Evolutionary conservation across 2,329 filamentous ascomycete genomes (phyloP).

Genomic region (Periconia digitata): DNA sequence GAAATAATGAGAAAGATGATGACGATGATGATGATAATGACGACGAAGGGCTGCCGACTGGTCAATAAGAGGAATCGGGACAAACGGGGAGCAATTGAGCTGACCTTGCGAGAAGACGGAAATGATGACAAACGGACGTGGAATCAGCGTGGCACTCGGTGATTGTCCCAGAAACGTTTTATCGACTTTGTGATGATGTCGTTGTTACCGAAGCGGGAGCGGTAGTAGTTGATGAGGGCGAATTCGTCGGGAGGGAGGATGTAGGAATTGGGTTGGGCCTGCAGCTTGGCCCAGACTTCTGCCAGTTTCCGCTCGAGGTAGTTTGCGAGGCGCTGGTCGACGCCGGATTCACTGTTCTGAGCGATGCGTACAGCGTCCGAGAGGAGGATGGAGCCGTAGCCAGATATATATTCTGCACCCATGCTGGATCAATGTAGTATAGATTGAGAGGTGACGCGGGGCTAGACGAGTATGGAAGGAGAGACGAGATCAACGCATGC

Average conservation of each 20-base stretch:
- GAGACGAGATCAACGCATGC: slow-evolving; percentile 9
- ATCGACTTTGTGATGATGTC: slow-evolving; percentile 55
- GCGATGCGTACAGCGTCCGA: slow-evolving; percentile 73
- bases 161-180: slow-evolving; percentile 59
- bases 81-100: neutral
- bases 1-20: no score
- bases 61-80: slow-evolving; percentile 3
- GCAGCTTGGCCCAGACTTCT: slow-evolving; percentile 69
- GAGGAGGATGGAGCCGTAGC: slow-evolving; percentile 46
- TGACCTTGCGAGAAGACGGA: slow-evolving; percentile 11
- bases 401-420: slow-evolving; percentile 44
- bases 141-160: slow-evolving; percentile 34
- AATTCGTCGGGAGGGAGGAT: slow-evolving; percentile 78
- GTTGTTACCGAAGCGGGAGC: slow-evolving; percentile 62
- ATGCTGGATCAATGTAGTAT: slow-evolving; percentile 33
- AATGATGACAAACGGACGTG: neutral
- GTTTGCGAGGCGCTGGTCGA: slow-evolving; percentile 63
- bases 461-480: slow-evolving; percentile 31
- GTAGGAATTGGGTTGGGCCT: slow-evolving; percentile 67
- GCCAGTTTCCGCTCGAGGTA: slow-evolving; percentile 63
- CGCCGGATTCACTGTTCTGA: slow-evolving; percentile 69
- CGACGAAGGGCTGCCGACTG: no score
- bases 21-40: no score
- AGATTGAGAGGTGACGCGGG: slow-evolving; percentile 22
- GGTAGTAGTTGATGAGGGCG: slow-evolving; percentile 83